Base-by-base conservation (phyloP, 495 filamentous ascomycete genomes). In the Rusavskia elegans region DNA sequence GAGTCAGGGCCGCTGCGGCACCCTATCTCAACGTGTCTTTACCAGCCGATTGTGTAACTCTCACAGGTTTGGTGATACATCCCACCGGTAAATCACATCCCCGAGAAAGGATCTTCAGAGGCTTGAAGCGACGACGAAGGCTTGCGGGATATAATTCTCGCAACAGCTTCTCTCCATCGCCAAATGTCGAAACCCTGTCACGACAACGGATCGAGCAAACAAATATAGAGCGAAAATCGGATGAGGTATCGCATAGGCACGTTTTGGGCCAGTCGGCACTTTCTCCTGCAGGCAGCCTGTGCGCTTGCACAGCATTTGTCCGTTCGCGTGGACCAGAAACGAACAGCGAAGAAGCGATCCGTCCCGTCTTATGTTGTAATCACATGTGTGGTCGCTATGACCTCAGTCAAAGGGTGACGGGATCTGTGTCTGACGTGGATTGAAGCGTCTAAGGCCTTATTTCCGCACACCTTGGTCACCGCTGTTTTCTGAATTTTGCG, bases 301-400 rank as follows among this genome's bases (percentile, higher is more conserved):
- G 44, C 44, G 44, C 44, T 46, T 46, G 21, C 44, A 25, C 44
- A 2, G 16, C 23, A 46, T 10, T 29, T 46, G 44, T 46, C 44
- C 44, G 44, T 46, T 46, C 44, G 19, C 23, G 7, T 29, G 44
- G 9, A n/a, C 23, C 44, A 46, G 20, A 16, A 29, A 23, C 21
- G 21, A 46, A 46, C 5, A 19, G 14, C 49, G 20, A 29, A 39
- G 49, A 51, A 39, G 49, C 49, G 49, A 51, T 51, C 49, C 49
- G 49, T 51, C 49, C 49, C 49, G 49, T 40, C 35, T 51, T 20
- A 10, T 46, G n/a, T n/a, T n/a, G n/a, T n/a, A n/a, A n/a, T 8
- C 44, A 46, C 20, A 16, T 6, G 21, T 23, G 8, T 1, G 19
- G 6, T 29, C 11, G 23, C 23, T 29, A 29, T 46, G 23, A 46